phyloP scores from a whole-genome alignment of 768 basidiomycete genomes.

The Coprinopsis strossmayeri region DNA sequence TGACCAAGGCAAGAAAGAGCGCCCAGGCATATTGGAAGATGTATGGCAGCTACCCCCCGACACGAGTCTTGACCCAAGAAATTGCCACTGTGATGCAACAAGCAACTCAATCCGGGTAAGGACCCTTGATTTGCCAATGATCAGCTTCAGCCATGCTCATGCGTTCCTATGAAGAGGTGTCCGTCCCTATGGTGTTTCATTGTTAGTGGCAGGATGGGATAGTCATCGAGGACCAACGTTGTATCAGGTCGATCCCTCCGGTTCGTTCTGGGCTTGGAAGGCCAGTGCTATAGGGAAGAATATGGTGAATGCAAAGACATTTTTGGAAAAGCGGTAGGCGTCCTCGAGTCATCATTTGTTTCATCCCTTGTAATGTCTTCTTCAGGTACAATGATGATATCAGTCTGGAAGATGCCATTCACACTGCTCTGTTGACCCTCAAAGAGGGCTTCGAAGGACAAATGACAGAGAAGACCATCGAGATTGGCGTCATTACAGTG shows the following conservation, averaged over 20 bases:
- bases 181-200: conserved; percentile 95
- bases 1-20: conserved; percentile 92
- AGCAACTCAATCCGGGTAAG: conserved; percentile 96
- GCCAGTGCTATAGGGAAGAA: conserved; percentile 99
- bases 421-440: conserved; percentile 93
- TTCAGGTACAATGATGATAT: conserved; percentile 97
- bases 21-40: conserved; percentile 99
- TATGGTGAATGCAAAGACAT: conserved; percentile 99
- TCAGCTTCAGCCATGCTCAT: conserved; percentile 19
- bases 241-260: conserved; percentile 98
- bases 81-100: conserved; percentile 98
- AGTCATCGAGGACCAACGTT: conserved; percentile 89
- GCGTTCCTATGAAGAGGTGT: conserved; percentile 70
- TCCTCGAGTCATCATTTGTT: conserved; percentile 16
- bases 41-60: conserved; percentile 97
- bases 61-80: conserved; percentile 92
- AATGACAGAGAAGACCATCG: conserved; percentile 99
- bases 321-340: conserved; percentile 92
- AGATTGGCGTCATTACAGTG: conserved; percentile 94
- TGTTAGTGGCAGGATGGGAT: conserved; percentile 97
- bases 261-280: conserved; percentile 99
- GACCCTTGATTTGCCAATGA: conserved; percentile 14
- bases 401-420: conserved; percentile 96
- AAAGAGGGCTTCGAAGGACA: conserved; percentile 99
- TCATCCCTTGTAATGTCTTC: conserved; percentile 15